Base-by-base conservation (phyloP, 176 grass and related monocot genomes). In the Oryza nivara region DNA sequence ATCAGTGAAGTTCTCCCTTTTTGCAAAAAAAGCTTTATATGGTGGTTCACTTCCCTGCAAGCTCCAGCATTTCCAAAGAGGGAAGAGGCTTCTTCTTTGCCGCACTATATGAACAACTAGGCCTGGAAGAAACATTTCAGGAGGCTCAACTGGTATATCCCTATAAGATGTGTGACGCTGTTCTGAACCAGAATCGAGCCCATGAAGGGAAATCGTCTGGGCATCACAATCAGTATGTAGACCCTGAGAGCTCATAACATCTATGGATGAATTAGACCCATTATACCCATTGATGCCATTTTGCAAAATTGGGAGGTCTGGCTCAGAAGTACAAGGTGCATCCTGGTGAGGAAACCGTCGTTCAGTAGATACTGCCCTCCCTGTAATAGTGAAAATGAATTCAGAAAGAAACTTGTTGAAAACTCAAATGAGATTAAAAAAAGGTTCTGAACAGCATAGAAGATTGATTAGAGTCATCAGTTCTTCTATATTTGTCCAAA, bases 121-220 rank as follows among this genome's bases (percentile, higher is more conserved):
- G 13, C 96, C 93, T 2, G 96, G 10, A 67, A 99, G 89, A 96
- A 92, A 99, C 86, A 99, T 92, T 67, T 96, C 96, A 26, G 91
- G 93, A 67, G 91, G 84, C 46, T 95, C 93, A 65, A 92, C 80
- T 20, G 71, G 73, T 83, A 91, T 75, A 81, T 95, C 93, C 61
- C 77, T 86, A 71, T 46, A 91, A 80, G 87, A 89, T 47, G 84
- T 20, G 12, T 35, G 84, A 73, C 65, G 67, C 80, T 70, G 82
- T 61, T 56, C 47, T 30, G 82, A 85, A 80, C 67, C 68, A 65
- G 77, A 87, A 88, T 83, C 86, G 54, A 52, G 68, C 72, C 75
- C 85, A 82, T 90, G 45, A 84, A 84, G 4, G 70, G 84, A 72
- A 89, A 89, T 79, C 65, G 82, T 74, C 65, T 60, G 35, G 22